Percentiles rank a stretch among this genome's conserved stretches.
phyloP scores from a whole-genome alignment of 495 filamentous ascomycete genomes.

The Annulohypoxylon bovei region DNA sequence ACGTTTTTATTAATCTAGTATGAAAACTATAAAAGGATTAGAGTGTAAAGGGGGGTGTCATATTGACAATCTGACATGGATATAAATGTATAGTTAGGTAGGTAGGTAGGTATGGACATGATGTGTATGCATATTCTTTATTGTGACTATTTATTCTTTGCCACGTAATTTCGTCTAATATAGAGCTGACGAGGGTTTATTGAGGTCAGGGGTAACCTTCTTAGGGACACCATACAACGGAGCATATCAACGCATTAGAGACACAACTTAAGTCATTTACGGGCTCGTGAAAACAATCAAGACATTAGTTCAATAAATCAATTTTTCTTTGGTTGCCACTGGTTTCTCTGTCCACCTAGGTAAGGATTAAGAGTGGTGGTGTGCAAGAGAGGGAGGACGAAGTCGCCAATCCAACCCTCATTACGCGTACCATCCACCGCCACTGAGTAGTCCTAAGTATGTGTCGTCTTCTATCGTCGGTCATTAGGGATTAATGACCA shows the following conservation, averaged over 20 bases:
- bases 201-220: no score
- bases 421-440: neutral
- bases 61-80: no score
- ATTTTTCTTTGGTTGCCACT: constrained; percentile 36
- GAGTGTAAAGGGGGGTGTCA: no score
- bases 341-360: constrained; percentile 26
- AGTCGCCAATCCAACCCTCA: neutral
- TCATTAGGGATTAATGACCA: neutral
- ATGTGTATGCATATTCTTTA: no score
- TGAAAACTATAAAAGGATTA: no score
- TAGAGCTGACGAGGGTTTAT: no score
- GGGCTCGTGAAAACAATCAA: neutral
- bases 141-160: no score
- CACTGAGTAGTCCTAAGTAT: neutral
- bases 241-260: neutral
- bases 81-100: no score
- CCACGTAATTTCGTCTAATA: no score
- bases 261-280: neutral
- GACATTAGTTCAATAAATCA: constrained; percentile 20
- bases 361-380: constrained; percentile 23
- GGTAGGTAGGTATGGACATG: no score
- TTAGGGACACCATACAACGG: neutral
- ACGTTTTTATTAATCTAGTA: no score
- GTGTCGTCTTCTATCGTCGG: neutral
- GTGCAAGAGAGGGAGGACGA: constrained; percentile 11